Conservation (phyloP, 2,329 filamentous ascomycete genomes). For the Periglandula ipomoeae region DNA sequence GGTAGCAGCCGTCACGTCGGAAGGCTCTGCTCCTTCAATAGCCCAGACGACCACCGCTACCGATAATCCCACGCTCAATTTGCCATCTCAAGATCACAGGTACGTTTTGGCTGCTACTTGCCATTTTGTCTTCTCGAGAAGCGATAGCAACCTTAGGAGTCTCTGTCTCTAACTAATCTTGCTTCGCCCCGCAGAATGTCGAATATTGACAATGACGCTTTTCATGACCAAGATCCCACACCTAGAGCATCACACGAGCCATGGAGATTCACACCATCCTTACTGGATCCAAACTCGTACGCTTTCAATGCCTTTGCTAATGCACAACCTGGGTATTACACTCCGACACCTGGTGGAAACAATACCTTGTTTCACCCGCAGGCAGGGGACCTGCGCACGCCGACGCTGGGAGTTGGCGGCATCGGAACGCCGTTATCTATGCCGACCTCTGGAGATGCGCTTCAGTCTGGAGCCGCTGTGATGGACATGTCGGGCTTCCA, state of each 20-base stretch:
- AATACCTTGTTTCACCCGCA: slow-evolving; percentile 75
- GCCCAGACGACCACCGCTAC: slow-evolving; percentile 22
- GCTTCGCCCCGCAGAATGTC: slow-evolving; percentile 12
- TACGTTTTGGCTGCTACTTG: slow-evolving; percentile 14
- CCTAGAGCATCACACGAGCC: slow-evolving; percentile 70
- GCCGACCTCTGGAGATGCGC: slow-evolving; percentile 55
- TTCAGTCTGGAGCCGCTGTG: slow-evolving; percentile 50
- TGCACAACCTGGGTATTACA: slow-evolving; percentile 77
- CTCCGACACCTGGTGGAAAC: slow-evolving; percentile 72
- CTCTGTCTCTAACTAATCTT: not conserved
- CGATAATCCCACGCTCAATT: slow-evolving; percentile 15
- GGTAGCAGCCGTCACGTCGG: slow-evolving; percentile 45
- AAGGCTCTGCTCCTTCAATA: slow-evolving; percentile 32
- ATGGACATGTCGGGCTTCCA: slow-evolving; percentile 64
- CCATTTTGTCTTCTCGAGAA: not conserved
- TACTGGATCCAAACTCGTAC: slow-evolving; percentile 79
- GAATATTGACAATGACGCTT: slow-evolving; percentile 23
- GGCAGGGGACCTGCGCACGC: slow-evolving; percentile 80
- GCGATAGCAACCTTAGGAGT: not conserved
- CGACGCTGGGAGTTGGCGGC: slow-evolving; percentile 63
- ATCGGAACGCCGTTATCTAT: slow-evolving; percentile 76
- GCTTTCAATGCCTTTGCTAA: slow-evolving; percentile 72
- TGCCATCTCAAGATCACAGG: slow-evolving; percentile 17
- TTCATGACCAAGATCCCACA: slow-evolving; percentile 69
- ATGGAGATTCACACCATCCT: slow-evolving; percentile 81